A percentile compares a stretch with the other conserved stretches of the same genome.
phyloP scores from a whole-genome alignment of 495 filamentous ascomycete species.

The Lophium mytilinum region DNA sequence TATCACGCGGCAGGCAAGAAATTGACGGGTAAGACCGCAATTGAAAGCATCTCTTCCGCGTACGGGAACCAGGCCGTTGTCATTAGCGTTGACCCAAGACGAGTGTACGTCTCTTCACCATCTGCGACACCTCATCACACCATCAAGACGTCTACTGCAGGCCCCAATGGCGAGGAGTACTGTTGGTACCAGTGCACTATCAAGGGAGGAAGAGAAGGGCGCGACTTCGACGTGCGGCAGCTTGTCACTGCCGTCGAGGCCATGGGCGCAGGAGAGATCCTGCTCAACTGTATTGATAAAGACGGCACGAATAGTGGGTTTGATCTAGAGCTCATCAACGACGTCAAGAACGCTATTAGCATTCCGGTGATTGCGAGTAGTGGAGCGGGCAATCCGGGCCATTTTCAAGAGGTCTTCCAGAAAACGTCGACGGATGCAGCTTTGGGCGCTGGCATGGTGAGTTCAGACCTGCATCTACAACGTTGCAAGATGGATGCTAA shows the following conservation, averaged over 20 bases:
- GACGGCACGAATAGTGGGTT: conserved; percentile 94
- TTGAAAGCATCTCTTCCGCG: conserved; percentile 85
- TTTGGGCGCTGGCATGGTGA: conserved; percentile 85
- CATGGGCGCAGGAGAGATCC: conserved; percentile 90
- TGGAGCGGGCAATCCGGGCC: conserved; percentile 79
- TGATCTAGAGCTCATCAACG: conserved; percentile 81
- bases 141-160: conserved; percentile 59
- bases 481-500: not conserved
- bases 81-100: conserved; percentile 86
- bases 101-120: conserved; percentile 70
- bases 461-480: conserved; percentile 18
- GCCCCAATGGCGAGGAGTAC: conserved; percentile 67
- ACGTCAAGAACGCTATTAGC: conserved; percentile 72
- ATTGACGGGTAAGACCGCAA: conserved; percentile 73
- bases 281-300: conserved; percentile 95
- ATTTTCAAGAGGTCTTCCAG: conserved; percentile 87
- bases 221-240: conserved; percentile 84
- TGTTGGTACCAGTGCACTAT: conserved; percentile 99
- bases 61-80: conserved; percentile 98
- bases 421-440: conserved; percentile 85
- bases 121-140: conserved; percentile 72
- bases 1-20: conserved; percentile 62
- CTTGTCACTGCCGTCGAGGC: conserved; percentile 84
- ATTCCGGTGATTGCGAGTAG: conserved; percentile 96
- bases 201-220: conserved; percentile 84